phyloP scores from a whole-genome alignment of 139 green algal genomes.

The Spirogloea muscicola region DNA sequence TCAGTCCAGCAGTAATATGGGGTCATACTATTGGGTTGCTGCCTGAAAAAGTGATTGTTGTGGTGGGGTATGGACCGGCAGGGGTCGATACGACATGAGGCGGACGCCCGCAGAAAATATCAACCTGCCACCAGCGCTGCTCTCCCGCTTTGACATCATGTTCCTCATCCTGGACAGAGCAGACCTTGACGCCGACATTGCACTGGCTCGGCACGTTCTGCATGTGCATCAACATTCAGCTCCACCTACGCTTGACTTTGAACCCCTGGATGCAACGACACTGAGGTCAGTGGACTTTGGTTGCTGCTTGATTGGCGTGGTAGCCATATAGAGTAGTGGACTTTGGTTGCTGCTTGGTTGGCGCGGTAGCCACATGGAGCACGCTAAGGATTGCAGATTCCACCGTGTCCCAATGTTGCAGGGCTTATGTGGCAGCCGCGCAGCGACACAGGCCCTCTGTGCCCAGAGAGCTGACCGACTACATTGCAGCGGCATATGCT shows the following conservation, averaged over 20 bases:
- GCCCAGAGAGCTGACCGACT: slow-evolving; percentile 78
- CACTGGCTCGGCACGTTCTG: slow-evolving; percentile 87
- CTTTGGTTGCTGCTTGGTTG: no score
- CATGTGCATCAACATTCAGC: slow-evolving; percentile 70
- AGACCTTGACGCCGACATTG: slow-evolving; percentile 66
- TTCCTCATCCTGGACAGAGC: slow-evolving; percentile 95
- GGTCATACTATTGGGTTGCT: no score
- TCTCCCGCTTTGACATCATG: slow-evolving; percentile 94
- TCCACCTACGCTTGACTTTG: slow-evolving; percentile 40
- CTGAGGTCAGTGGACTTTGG: slow-evolving; percentile 13
- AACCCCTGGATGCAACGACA: slow-evolving; percentile 23
- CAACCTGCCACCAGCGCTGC: slow-evolving; percentile 84
- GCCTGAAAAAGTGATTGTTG: not conserved
- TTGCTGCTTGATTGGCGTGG: no score
- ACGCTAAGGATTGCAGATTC: no score
- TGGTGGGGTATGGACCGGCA: slow-evolving; percentile 25
- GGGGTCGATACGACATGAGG: slow-evolving; percentile 84
- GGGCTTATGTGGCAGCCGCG: slow-evolving; percentile 24
- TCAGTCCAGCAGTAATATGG: no score
- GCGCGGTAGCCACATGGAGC: not conserved
- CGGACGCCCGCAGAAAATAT: slow-evolving; percentile 95
- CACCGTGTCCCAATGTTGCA: no score
- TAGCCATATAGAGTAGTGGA: no score
- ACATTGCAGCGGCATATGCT: slow-evolving; percentile 80
- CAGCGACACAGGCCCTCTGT: slow-evolving; percentile 67